Evolutionary conservation across 2,329 filamentous ascomycete genomes (phyloP), one percentile per base, ranked within the genome.

Genomic region (Sporothrix pseudoabietina): DNA sequence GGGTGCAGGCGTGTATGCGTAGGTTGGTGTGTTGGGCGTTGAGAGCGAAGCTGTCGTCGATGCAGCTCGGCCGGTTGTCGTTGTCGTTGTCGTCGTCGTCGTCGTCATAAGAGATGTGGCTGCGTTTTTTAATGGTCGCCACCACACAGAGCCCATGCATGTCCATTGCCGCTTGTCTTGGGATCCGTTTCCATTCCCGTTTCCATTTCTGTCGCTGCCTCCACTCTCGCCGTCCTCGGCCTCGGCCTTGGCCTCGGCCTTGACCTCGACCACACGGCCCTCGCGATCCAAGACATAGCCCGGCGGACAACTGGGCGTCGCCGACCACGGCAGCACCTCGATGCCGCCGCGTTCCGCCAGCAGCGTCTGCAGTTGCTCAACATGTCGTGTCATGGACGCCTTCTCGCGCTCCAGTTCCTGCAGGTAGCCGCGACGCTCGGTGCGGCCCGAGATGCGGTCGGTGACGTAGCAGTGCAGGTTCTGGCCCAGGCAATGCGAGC

Each of bases 361-460:
- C 73, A 92, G 85, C 75, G 87, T 85, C 80, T 94, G 90, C 75
- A 95, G 85, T 75, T 92, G 88, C 47, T 87, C 85, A 54, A 95
- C 87, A 77, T 90, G 89, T 72, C 85, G 84, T 76, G 90, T 85
- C 83, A 95, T 87, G 77, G 87, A 87, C n/a, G 82, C 84, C 80
- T 91, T 90, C 78, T 94, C 89, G 74, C 87, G 86, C 81, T 97
- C 93, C 72, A 96, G 85, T 77, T 90, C 88, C 79, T 94, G 91
- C 76, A 92, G 85, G 78, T 95, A 94, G 71, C 94, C 94, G 77
- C 94, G 87, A 73, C 90, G 89, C 74, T 92, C 91, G 69, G 93
- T 93, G 75, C 92, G 90, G 74, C 93, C 92, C 3, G 92, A 94
- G 79, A 96, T 93, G 77, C 94, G 90, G 81, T 97, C 94, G 73